Evolutionary conservation across 345 rosid species (phyloP).

Genomic region (Boechera divaricarpa): DNA sequence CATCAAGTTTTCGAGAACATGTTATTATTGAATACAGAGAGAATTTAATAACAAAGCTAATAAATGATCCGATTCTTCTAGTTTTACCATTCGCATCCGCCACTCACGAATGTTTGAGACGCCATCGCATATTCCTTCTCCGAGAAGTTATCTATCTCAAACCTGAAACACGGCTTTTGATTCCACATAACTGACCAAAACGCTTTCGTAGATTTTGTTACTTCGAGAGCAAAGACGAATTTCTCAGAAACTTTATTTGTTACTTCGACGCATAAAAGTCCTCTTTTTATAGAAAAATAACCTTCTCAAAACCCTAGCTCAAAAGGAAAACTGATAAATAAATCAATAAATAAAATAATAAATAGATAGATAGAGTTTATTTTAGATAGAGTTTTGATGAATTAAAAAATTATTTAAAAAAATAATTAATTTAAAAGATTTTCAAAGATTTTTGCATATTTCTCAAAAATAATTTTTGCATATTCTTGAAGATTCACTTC

Average conservation of each 20-base stretch:
- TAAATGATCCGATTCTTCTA: background rate
- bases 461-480: too few relatives aligned
- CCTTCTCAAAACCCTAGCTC: background rate
- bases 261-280: background rate
- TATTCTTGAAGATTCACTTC: too few relatives aligned
- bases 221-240: background rate
- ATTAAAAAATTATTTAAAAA: too few relatives aligned
- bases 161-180: slow-evolving; percentile 8
- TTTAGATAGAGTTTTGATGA: too few relatives aligned
- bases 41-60: slow-evolving; percentile 5
- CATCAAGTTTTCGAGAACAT: background rate
- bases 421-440: too few relatives aligned
- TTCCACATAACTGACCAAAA: background rate
- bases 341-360: background rate
- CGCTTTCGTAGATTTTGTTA: background rate
- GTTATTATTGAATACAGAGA: background rate
- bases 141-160: slow-evolving; percentile 32
- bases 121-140: background rate
- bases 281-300: background rate
- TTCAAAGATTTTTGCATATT: too few relatives aligned
- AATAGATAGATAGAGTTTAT: too few relatives aligned
- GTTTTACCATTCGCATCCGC: slow-evolving; percentile 32
- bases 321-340: background rate
- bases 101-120: slow-evolving; percentile 2
- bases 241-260: background rate